Percentiles rank a stretch among this genome's conserved stretches.
phyloP scores from a whole-genome alignment of 768 basidiomycete species.

The Suillus spraguei region DNA sequence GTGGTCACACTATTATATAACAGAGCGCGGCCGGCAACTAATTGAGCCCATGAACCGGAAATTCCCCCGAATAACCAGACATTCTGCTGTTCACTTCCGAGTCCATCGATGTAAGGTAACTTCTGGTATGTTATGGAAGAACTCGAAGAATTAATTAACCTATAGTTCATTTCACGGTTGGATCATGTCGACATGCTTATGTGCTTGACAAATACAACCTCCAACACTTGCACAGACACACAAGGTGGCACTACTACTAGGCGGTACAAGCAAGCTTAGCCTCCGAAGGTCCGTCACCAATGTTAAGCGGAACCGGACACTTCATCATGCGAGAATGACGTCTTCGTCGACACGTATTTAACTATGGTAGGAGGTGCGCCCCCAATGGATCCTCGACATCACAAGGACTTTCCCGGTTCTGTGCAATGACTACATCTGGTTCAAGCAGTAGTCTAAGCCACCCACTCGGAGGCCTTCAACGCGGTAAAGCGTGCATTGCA shows the following conservation, averaged over 20 bases:
- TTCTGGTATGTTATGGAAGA: not conserved
- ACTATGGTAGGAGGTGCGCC: not conserved
- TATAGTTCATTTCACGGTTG: not conserved
- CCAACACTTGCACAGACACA: not conserved
- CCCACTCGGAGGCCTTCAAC: constrained; percentile 35
- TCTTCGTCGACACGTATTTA: not conserved
- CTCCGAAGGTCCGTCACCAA: not conserved
- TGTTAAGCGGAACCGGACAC: not conserved
- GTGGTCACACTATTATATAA: too few relatives aligned
- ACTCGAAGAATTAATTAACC: not conserved
- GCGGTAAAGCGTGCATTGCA: constrained; percentile 54
- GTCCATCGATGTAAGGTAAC: not conserved
- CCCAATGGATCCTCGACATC: too few relatives aligned
- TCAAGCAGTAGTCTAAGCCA: constrained; percentile 12
- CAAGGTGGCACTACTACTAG: not conserved
- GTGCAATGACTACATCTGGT: constrained; percentile 7
- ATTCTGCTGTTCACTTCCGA: not conserved
- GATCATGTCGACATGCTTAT: not conserved
- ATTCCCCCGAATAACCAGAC: not conserved
- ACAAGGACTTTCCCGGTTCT: not conserved
- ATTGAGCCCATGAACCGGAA: not conserved
- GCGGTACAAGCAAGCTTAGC: not conserved
- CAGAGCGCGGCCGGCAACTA: not conserved
- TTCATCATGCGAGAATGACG: not conserved
- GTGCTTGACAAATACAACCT: not conserved